These are phyloP conservation scores for Canna indica DNA, from an alignment of 176 grass and related monocot species.

Conservation along the genomic window DNA sequence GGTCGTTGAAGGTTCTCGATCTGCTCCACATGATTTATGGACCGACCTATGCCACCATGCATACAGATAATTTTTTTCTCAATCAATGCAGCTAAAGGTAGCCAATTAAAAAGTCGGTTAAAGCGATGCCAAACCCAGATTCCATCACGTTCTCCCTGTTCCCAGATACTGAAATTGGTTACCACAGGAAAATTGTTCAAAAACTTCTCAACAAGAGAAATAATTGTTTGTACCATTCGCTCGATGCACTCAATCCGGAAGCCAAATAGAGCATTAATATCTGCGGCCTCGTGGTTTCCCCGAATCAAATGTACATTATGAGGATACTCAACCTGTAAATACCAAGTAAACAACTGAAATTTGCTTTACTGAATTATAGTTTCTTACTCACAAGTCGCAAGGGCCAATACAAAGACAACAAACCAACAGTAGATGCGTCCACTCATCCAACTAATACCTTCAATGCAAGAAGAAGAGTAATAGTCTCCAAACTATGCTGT, in stretches of 20 bases:
- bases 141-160: slow-evolving; percentile 88
- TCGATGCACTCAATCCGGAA: slow-evolving; percentile 98
- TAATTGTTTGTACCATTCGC: slow-evolving; percentile 55
- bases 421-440: neutral
- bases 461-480: slow-evolving; percentile 90
- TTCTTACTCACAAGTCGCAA: neutral
- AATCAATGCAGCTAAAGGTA: slow-evolving; percentile 89
- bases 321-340: slow-evolving; percentile 79
- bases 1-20: slow-evolving; percentile 90
- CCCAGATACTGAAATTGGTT: slow-evolving; percentile 12
- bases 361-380: slow-evolving; percentile 8
- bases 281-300: slow-evolving; percentile 94
- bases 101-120: slow-evolving; percentile 93
- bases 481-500: slow-evolving; percentile 98
- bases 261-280: slow-evolving; percentile 98
- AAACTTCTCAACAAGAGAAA: neutral
- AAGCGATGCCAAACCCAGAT: slow-evolving; percentile 94
- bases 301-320: slow-evolving; percentile 94
- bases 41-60: slow-evolving; percentile 97
- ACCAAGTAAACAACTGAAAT: neutral
- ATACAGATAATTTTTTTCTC: slow-evolving; percentile 99
- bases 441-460: slow-evolving; percentile 44
- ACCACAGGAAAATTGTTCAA: slow-evolving; percentile 7
- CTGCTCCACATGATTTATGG: slow-evolving; percentile 96
- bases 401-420: neutral